Percentiles rank a stretch among this genome's conserved stretches.
Conservation (phyloP, 495 filamentous ascomycete genomes). For the Podospora bellae-mahoneyi region DNA sequence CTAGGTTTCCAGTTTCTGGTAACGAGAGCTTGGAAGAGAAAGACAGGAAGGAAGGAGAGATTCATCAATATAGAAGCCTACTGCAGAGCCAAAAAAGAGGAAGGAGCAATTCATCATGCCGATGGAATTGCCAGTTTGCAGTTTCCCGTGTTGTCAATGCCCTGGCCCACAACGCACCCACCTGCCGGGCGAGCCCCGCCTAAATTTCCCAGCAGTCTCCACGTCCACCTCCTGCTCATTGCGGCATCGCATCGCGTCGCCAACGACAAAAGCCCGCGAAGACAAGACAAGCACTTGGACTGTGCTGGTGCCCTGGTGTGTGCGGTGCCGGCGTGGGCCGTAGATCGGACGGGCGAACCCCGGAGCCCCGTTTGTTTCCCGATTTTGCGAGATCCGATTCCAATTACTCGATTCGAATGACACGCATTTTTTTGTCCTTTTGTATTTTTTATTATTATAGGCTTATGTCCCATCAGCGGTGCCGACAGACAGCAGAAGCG, state of each 20-base stretch:
- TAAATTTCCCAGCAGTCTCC: slow-evolving; percentile 22
- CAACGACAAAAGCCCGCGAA: background rate
- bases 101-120: slow-evolving; percentile 16
- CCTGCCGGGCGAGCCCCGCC: slow-evolving; percentile 24
- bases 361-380: slow-evolving; percentile 1
- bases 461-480: slow-evolving; percentile 12
- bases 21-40: background rate
- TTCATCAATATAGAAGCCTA: background rate
- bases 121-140: slow-evolving; percentile 21
- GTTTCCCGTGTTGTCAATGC: slow-evolving; percentile 24
- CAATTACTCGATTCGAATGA: background rate
- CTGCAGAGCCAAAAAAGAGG: slow-evolving; percentile 7
- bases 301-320: background rate
- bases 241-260: slow-evolving; percentile 4
- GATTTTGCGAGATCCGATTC: slow-evolving; percentile 4
- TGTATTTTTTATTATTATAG: no score
- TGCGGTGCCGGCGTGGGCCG: slow-evolving; percentile 3
- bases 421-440: background rate
- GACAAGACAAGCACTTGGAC: slow-evolving; percentile 2
- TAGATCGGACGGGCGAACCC: background rate
- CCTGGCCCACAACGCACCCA: slow-evolving; percentile 8
- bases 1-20: no score
- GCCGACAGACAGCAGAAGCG: slow-evolving; percentile 9
- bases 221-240: background rate
- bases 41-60: background rate